Percentiles rank a stretch among this genome's conserved stretches.
Evolutionary conservation across 2,329 filamentous ascomycete species (phyloP).

Genomic region (Aureobasidium leucospermi): DNA sequence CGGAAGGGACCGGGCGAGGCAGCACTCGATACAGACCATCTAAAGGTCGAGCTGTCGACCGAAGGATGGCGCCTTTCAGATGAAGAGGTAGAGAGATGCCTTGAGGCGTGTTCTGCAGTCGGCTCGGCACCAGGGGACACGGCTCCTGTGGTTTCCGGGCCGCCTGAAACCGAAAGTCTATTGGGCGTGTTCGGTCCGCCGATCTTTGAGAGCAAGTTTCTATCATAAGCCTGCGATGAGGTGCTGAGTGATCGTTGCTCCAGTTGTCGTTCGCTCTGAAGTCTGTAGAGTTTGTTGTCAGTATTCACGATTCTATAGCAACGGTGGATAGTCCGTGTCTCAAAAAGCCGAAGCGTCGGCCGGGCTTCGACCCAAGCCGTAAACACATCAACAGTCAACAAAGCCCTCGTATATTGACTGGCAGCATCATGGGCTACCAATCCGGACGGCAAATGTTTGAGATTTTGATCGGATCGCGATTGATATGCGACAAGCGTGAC

Average conservation of each 20-base stretch:
- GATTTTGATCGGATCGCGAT: neutral
- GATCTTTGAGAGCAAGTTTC: constrained; percentile 55
- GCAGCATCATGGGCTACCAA: neutral
- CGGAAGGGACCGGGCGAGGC: constrained; percentile 39
- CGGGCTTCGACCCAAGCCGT: constrained; percentile 1
- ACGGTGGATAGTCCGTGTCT: neutral
- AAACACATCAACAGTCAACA: constrained; percentile 5
- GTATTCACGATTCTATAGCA: neutral
- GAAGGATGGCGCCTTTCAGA: constrained; percentile 33
- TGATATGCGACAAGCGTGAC: neutral
- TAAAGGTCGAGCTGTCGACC: constrained; percentile 33
- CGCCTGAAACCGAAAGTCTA: constrained; percentile 28
- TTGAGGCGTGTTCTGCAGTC: constrained; percentile 34
- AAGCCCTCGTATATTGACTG: neutral
- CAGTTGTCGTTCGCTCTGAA: constrained; percentile 54
- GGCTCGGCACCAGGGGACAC: constrained; percentile 33
- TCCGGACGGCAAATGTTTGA: neutral
- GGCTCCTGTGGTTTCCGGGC: constrained; percentile 26
- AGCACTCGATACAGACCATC: constrained; percentile 32
- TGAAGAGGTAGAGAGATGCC: constrained; percentile 29
- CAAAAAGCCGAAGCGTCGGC: neutral
- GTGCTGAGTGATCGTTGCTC: constrained; percentile 50
- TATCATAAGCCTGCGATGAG: constrained; percentile 56
- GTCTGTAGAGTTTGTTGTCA: constrained; percentile 30
- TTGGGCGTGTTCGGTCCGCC: constrained; percentile 52